These are phyloP conservation scores for Penicillium hordei DNA, from an alignment of 2,329 filamentous ascomycete genomes.

Conservation along the genomic window DNA sequence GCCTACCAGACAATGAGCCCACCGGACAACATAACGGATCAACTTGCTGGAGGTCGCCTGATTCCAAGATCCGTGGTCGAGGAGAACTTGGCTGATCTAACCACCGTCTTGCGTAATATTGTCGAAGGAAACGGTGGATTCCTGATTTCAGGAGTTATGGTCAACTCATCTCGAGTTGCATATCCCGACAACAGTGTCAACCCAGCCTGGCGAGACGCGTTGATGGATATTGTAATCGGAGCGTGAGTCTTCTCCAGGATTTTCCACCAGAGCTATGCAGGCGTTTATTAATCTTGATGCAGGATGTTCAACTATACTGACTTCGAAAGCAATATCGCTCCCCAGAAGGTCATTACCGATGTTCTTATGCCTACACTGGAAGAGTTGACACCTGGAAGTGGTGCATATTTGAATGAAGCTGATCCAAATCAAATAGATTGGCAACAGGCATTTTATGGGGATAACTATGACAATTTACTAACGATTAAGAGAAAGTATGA, in stretches of 20 bases:
- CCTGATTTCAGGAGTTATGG: constrained; percentile 13
- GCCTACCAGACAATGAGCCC: constrained; percentile 69
- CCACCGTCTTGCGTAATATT: constrained; percentile 6
- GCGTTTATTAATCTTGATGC: neutral
- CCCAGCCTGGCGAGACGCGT: constrained; percentile 14
- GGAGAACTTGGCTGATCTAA: neutral
- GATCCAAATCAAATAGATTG: constrained; percentile 26
- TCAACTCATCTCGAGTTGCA: constrained; percentile 11
- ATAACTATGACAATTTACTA: constrained; percentile 9
- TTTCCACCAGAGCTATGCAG: rapidly evolving
- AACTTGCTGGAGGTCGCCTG: constrained; percentile 19
- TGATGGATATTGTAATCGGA: constrained; percentile 9
- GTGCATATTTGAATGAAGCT: constrained; percentile 28
- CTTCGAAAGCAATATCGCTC: neutral
- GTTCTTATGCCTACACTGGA: constrained; percentile 9
- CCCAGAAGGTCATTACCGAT: constrained; percentile 12
- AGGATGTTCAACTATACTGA: constrained; percentile 12
- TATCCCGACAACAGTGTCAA: constrained; percentile 15
- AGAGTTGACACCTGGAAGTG: constrained; percentile 14
- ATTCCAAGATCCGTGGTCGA: constrained; percentile 19
- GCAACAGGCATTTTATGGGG: constrained; percentile 23
- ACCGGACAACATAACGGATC: constrained; percentile 15
- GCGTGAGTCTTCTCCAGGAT: neutral
- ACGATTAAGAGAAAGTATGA: constrained; percentile 18
- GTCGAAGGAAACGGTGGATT: neutral